Base-by-base conservation (phyloP, 257 asterid species). In the Orobanche coerulescens region DNA sequence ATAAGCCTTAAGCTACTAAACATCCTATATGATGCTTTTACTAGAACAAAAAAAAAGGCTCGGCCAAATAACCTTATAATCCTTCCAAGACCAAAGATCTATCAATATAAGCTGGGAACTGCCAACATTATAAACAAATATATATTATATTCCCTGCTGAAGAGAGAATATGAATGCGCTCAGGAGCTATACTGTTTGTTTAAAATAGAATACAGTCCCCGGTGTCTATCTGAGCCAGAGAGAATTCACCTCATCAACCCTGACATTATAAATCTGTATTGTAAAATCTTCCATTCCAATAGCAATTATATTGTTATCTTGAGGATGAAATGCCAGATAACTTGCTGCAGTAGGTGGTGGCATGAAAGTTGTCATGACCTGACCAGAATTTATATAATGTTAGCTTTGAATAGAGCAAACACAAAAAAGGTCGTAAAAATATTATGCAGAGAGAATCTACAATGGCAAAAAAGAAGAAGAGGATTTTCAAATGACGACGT, bases 311-410 rank as follows among this genome's bases (percentile, higher is more conserved):
- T 90, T 90, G 78, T 90, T 90, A 72, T 90, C 97, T 67, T 84
- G 96, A 56, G 97, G 97, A 85, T 90, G 97, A 71, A 90, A 87
- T 36, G 96, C 98, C 76, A 92, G 83, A 65, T 77, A 88, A 11
- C 96, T 88, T 56, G 98, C 96, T 51, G 94, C 94, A 20, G 96
- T 95, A 71, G 98, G 96, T 1, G 98, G 96, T 4, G 95, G 83
- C 95, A 92, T 92, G 87, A 92, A 88, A 61, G 96, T 92, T 47
- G 96, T 88, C 98, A 92, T 92, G 56, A 84, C 93, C 98, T 92
- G 81, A 69, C 63, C 62, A 78, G 69, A 64, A 58, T 57, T 33
- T 28, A 68, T 0, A 64, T 25, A 65, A 71, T 24, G 22, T 61
- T 22, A 73, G 77, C 56, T 58, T 61, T 31, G 5, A 51, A 50